A percentile compares a stretch with the other conserved stretches of the same genome.
phyloP scores from a whole-genome alignment of 1,284 basidiomycete species.

The Chiua sp. region DNA sequence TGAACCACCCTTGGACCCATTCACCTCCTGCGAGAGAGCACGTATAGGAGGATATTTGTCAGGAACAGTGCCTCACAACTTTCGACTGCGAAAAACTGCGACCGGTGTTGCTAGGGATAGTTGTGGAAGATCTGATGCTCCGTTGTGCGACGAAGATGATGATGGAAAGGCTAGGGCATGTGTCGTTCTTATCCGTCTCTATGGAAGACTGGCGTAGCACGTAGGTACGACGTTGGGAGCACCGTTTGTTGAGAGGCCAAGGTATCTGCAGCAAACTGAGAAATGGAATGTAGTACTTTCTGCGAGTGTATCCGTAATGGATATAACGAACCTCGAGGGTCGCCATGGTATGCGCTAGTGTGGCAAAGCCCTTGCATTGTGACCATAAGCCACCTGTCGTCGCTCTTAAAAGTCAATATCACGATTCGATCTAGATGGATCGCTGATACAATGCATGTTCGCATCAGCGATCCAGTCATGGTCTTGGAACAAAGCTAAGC shows the following conservation, averaged over 20 bases:
- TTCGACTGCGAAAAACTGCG: conserved; percentile 40
- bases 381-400: conserved; percentile 3
- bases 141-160: conserved; percentile 43
- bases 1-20: conserved; percentile 42
- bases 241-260: no score
- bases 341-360: no score
- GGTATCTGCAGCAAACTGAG: no score
- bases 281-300: no score
- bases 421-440: conserved; percentile 19
- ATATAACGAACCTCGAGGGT: no score
- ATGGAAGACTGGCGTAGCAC: no score
- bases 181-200: no score
- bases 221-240: no score
- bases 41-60: conserved; percentile 40
- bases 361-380: no score
- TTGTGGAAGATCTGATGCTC: conserved; percentile 34
- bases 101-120: conserved; percentile 22
- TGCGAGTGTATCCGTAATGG: no score
- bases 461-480: conserved; percentile 18
- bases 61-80: conserved; percentile 21
- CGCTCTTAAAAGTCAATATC: conserved; percentile 13
- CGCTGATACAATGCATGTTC: conserved; percentile 21
- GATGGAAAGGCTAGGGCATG: no score
- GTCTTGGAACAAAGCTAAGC: conserved; percentile 19
- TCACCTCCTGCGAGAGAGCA: conserved; percentile 39